phyloP scores from a whole-genome alignment of 2,329 filamentous ascomycete genomes.

The Monosporascus sp. region DNA sequence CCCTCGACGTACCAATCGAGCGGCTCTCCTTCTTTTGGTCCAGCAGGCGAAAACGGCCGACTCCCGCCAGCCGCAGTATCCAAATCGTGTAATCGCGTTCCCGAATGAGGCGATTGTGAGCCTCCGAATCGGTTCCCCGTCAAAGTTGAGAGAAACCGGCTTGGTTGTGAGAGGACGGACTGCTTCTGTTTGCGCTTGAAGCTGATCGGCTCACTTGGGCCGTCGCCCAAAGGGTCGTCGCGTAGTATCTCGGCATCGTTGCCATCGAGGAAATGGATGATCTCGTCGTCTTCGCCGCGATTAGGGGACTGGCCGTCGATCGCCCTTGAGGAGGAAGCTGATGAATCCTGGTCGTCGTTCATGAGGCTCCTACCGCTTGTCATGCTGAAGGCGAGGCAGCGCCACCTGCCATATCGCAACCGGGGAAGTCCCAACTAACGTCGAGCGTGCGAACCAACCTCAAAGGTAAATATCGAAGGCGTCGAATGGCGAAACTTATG shows the following conservation, averaged over 20 bases:
- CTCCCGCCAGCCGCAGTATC: conserved; percentile 11
- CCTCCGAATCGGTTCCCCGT: conserved; percentile 29
- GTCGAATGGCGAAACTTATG: too few relatives aligned
- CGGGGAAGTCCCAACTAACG: neutral
- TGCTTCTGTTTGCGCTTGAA: conserved; percentile 66
- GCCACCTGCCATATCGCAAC: conserved; percentile 23
- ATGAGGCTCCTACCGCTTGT: conserved; percentile 24
- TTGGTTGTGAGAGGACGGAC: conserved; percentile 38
- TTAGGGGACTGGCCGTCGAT: conserved; percentile 24
- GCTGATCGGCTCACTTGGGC: conserved; percentile 50
- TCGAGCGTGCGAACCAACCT: neutral
- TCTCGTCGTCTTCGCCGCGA: conserved; percentile 24
- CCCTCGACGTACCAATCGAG: conserved; percentile 88
- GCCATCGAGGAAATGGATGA: conserved; percentile 18
- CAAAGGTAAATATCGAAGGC: neutral
- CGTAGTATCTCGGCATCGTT: conserved; percentile 36
- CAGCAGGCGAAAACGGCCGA: conserved; percentile 6
- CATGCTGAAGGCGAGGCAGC: conserved; percentile 19
- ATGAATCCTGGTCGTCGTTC: conserved; percentile 18
- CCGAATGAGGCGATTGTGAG: conserved; percentile 15
- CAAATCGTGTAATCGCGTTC: conserved; percentile 15
- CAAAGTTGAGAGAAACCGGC: conserved; percentile 44
- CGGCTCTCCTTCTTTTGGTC: conserved; percentile 41
- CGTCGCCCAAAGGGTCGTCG: conserved; percentile 50
- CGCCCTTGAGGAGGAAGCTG: conserved; percentile 18